phyloP scores from a whole-genome alignment of 805 yeast genomes.

The Schwanniomyces occidentalis region DNA sequence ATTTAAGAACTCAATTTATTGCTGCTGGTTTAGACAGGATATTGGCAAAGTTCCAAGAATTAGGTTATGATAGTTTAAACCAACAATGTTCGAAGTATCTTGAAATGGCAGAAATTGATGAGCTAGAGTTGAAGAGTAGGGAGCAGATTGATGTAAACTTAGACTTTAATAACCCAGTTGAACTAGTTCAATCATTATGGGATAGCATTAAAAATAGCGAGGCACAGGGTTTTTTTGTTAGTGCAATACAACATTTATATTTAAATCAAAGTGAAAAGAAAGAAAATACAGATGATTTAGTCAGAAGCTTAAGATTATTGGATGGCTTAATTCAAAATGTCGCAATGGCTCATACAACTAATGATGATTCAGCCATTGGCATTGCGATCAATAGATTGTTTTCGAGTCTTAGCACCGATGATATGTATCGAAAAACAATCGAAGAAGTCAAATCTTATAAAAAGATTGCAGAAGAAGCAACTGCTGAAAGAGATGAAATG shows the following conservation, averaged over 20 bases:
- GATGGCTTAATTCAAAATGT: conserved; percentile 66
- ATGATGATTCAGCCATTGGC: conserved; percentile 55
- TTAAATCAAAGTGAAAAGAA: conserved; percentile 53
- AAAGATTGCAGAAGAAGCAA: conserved; percentile 52
- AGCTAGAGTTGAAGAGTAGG: conserved; percentile 39
- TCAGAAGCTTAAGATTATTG: conserved; percentile 59
- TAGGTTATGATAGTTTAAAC: conserved; percentile 58
- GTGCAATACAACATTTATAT: conserved; percentile 67
- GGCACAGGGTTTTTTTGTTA: conserved; percentile 57
- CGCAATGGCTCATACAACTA: conserved; percentile 51
- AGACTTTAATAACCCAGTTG: conserved; percentile 71
- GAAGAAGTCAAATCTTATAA: conserved; percentile 54
- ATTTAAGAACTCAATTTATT: conserved; percentile 59
- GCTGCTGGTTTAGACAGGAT: conserved; percentile 57
- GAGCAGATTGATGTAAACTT: conserved; percentile 42
- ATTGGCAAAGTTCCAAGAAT: conserved; percentile 49
- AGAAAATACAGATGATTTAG: conserved; percentile 43
- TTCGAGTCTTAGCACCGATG: conserved; percentile 79
- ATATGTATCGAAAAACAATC: conserved; percentile 72
- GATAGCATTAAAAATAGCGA: conserved; percentile 55
- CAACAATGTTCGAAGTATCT: conserved; percentile 67
- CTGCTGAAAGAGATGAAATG: conserved; percentile 61
- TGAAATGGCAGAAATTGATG: conserved; percentile 57
- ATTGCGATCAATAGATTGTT: conserved; percentile 73
- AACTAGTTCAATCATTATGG: conserved; percentile 62